Conservation (phyloP, 1,139 yeast species). For the Zygoascus meyerae region DNA sequence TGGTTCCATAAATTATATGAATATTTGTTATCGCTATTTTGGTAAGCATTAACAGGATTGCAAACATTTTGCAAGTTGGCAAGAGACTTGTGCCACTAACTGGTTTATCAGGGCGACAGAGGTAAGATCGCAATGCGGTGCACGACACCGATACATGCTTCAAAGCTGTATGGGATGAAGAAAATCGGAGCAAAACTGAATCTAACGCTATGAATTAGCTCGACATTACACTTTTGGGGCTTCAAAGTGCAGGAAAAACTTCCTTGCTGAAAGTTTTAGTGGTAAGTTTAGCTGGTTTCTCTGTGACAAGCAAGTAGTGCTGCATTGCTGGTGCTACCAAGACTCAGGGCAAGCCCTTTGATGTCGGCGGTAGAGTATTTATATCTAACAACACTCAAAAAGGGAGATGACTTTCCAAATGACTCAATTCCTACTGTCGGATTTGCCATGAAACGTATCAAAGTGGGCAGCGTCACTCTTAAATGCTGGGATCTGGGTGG, state of each 20-base stretch:
- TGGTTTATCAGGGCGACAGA: conserved; percentile 23
- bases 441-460: conserved; percentile 36
- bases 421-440: conserved; percentile 40
- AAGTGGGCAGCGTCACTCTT: conserved; percentile 35
- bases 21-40: conserved; percentile 28
- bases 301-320: neutral
- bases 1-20: conserved; percentile 26
- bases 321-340: too few relatives aligned
- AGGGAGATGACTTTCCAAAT: conserved; percentile 34
- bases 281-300: conserved; percentile 19
- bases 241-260: conserved; percentile 40
- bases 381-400: neutral
- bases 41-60: conserved; percentile 20
- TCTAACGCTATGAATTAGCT: conserved; percentile 22
- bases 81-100: neutral
- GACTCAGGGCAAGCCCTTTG: too few relatives aligned
- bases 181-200: neutral
- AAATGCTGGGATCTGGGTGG: conserved; percentile 42
- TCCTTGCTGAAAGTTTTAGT: conserved; percentile 32
- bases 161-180: neutral
- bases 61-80: neutral
- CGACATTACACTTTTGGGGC: conserved; percentile 36
- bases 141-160: neutral
- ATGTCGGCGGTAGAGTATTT: neutral
- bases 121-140: conserved; percentile 15